phyloP scores from a whole-genome alignment of 345 rosid species.

The Trapa incisa region DNA sequence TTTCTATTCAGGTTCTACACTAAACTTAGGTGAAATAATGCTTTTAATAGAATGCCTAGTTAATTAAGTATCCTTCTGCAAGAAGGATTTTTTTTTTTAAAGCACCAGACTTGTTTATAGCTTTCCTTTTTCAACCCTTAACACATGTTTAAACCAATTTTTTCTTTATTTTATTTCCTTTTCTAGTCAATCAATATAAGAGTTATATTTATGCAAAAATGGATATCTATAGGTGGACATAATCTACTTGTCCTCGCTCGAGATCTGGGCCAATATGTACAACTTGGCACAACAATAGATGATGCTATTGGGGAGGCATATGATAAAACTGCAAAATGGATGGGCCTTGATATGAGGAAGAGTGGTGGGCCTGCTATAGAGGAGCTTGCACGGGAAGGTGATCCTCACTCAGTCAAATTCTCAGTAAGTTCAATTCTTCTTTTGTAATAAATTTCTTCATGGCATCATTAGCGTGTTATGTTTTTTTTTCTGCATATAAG shows the following conservation, averaged over 20 bases:
- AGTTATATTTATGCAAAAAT: background rate
- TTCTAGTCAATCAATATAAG: background rate
- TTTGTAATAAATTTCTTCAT: background rate
- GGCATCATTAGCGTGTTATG: background rate
- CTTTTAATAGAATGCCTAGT: background rate
- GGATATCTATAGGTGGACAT: constrained; percentile 57
- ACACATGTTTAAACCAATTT: background rate
- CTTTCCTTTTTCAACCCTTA: background rate
- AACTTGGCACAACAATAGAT: constrained; percentile 83
- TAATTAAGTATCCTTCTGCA: background rate
- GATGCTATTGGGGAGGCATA: constrained; percentile 97
- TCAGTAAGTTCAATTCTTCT: constrained; percentile 34
- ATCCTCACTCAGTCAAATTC: constrained; percentile 60
- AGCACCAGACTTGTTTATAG: background rate
- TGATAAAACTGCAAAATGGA: constrained; percentile 93
- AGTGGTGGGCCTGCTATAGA: constrained; percentile 96
- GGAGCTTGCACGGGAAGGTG: constrained; percentile 84
- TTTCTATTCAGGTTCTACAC: background rate
- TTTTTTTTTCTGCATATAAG: background rate
- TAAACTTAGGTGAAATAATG: background rate
- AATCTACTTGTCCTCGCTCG: constrained; percentile 74
- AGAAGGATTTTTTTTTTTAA: background rate
- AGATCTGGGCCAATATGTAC: constrained; percentile 78
- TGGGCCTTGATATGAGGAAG: constrained; percentile 82
- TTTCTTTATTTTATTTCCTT: constrained; percentile 10